Percentiles rank a stretch among this genome's conserved stretches.
Evolutionary conservation across 2,329 filamentous ascomycete species (phyloP).

Genomic region (Sporothrix euskadiensis): DNA sequence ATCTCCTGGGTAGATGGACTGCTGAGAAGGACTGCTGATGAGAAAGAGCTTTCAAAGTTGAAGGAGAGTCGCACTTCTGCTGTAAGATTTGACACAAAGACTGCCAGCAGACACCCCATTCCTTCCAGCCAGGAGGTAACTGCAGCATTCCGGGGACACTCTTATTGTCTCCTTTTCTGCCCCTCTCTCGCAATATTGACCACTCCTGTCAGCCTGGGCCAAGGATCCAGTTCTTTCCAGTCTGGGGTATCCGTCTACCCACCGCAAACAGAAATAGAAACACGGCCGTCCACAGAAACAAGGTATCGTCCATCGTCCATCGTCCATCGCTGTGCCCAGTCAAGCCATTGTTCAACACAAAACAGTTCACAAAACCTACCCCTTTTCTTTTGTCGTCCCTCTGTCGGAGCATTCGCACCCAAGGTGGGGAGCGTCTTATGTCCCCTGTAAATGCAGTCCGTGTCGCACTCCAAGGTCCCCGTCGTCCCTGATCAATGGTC

Average conservation of each 20-base stretch:
- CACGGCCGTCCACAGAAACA: background rate
- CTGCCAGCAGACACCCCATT: background rate
- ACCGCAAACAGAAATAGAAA: background rate
- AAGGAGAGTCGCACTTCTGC: background rate
- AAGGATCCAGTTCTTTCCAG: background rate
- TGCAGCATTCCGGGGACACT: conserved; percentile 3
- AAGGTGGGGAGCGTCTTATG: background rate
- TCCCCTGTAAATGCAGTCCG: background rate
- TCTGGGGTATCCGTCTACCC: background rate
- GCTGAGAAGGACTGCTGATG: background rate
- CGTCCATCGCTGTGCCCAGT: background rate
- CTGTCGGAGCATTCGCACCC: background rate
- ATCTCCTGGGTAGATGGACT: background rate
- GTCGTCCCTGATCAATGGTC: background rate
- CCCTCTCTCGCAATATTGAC: background rate
- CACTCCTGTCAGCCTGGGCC: background rate
- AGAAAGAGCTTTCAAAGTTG: background rate
- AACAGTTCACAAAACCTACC: conserved; percentile 2
- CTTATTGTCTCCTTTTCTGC: background rate
- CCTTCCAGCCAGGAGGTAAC: background rate
- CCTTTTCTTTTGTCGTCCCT: background rate
- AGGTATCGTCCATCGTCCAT: background rate
- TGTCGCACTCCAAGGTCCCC: background rate
- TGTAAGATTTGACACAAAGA: background rate
- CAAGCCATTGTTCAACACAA: background rate